Evolutionary conservation across 2,329 filamentous ascomycete genomes (phyloP).

Genomic region (Aspergillus sp.): DNA sequence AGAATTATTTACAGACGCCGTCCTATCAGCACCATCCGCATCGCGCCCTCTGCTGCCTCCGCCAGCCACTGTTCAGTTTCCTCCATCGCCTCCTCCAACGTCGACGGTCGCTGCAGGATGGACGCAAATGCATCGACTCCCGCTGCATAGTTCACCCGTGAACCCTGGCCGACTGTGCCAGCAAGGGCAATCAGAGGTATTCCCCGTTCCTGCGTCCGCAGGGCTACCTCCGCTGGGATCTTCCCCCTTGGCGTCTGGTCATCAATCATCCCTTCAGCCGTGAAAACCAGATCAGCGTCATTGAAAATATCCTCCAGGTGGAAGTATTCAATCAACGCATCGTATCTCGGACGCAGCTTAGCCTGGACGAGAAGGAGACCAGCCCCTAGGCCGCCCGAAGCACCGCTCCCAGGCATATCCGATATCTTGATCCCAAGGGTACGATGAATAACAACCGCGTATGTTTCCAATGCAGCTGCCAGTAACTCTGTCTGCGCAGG

Average conservation of each 20-base stretch:
- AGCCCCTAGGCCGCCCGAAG: conserved; percentile 54
- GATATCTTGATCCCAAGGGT: conserved; percentile 40
- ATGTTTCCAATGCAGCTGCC: conserved; percentile 43
- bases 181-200: conserved; percentile 50
- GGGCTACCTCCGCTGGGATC: conserved; percentile 54
- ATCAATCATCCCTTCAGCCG: conserved; percentile 55
- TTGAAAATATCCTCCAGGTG: conserved; percentile 49
- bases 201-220: conserved; percentile 46
- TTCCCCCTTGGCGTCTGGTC: conserved; percentile 54
- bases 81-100: conserved; percentile 29
- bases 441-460: conserved; percentile 38
- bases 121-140: conserved; percentile 36
- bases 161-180: conserved; percentile 42
- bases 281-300: conserved; percentile 53
- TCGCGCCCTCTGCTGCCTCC: conserved; percentile 31
- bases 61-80: conserved; percentile 26
- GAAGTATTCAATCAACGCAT: conserved; percentile 54
- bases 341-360: conserved; percentile 48
- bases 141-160: conserved; percentile 32
- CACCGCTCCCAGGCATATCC: conserved; percentile 48
- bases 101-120: conserved; percentile 29
- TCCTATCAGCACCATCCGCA: conserved; percentile 30
- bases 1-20: background rate
- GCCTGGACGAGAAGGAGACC: conserved; percentile 52
- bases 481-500: conserved; percentile 45